Percentiles rank a stretch among this genome's conserved stretches.
Conservation (phyloP, 2,329 filamentous ascomycete species). For the Aspergillus sp. region DNA sequence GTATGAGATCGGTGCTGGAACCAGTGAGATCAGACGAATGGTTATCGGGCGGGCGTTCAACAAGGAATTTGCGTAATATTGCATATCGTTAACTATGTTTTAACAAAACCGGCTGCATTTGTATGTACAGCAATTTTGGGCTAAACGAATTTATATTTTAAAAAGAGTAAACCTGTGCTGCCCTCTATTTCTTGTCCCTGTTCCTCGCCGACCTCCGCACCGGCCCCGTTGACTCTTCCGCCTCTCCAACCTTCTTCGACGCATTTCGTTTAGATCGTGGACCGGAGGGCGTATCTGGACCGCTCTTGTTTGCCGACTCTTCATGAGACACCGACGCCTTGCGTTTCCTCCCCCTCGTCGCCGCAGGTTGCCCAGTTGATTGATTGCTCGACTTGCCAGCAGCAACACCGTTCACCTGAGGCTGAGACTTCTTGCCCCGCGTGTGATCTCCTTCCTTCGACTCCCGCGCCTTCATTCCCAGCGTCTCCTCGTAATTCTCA, state of each 20-base stretch:
- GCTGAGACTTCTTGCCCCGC: background rate
- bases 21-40: slow-evolving; percentile 89
- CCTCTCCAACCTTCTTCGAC: slow-evolving; percentile 19
- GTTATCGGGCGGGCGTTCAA: slow-evolving; percentile 93
- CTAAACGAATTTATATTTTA: slow-evolving; percentile 6
- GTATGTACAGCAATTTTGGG: slow-evolving; percentile 6
- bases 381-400: background rate
- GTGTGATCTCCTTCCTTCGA: background rate
- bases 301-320: slow-evolving; percentile 1
- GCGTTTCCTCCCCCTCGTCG: slow-evolving; percentile 19
- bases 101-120: background rate
- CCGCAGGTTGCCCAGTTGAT: background rate
- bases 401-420: background rate
- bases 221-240: slow-evolving; percentile 17
- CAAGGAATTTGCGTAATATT: slow-evolving; percentile 65
- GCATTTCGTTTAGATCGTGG: slow-evolving; percentile 26
- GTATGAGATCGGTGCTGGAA: slow-evolving; percentile 96
- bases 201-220: slow-evolving; percentile 31
- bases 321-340: slow-evolving; percentile 20
- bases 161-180: background rate
- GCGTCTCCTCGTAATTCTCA: slow-evolving; percentile 3
- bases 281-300: background rate
- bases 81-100: background rate
- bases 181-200: slow-evolving; percentile 22
- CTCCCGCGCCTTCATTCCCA: background rate